A percentile compares a stretch with the other conserved stretches of the same genome.
Conservation (phyloP, 2,329 filamentous ascomycete genomes). For the Fusarium graminum region DNA sequence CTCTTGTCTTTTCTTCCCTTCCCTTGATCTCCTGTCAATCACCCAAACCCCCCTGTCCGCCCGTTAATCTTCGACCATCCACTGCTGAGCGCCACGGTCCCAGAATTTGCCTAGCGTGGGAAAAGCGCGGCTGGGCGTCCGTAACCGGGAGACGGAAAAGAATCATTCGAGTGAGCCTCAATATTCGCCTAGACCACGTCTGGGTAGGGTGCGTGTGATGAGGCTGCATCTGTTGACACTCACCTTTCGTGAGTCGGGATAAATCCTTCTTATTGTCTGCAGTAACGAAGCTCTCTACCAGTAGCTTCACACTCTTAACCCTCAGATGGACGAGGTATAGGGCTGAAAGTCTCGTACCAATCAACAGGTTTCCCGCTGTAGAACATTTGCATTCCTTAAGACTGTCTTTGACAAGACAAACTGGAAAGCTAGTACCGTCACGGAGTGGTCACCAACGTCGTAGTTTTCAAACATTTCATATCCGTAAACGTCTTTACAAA, state of each 20-base stretch:
- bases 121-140: slow-evolving; percentile 21
- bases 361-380: neutral
- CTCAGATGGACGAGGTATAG: slow-evolving; percentile 25
- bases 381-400: slow-evolving; percentile 8
- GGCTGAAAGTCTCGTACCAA: slow-evolving; percentile 27
- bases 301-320: neutral
- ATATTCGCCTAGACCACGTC: slow-evolving; percentile 11
- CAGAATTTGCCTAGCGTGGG: slow-evolving; percentile 17
- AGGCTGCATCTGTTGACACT: slow-evolving; percentile 5
- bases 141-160: slow-evolving; percentile 21
- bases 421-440: neutral
- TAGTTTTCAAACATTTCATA: slow-evolving; percentile 8
- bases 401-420: neutral
- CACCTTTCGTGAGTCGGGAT: neutral
- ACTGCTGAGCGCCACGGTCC: slow-evolving; percentile 24
- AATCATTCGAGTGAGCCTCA: slow-evolving; percentile 38
- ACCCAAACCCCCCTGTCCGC: slow-evolving; percentile 21
- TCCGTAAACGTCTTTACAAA: neutral
- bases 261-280: neutral
- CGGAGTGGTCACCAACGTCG: neutral
- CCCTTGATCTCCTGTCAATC: slow-evolving; percentile 23
- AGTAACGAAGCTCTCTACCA: neutral
- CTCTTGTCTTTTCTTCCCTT: no score
- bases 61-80: slow-evolving; percentile 23
- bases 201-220: slow-evolving; percentile 4